A percentile compares a stretch with the other conserved stretches of the same genome.
Evolutionary conservation across 2,329 filamentous ascomycete genomes (phyloP).

Genomic region (Colletotrichum sojae): DNA sequence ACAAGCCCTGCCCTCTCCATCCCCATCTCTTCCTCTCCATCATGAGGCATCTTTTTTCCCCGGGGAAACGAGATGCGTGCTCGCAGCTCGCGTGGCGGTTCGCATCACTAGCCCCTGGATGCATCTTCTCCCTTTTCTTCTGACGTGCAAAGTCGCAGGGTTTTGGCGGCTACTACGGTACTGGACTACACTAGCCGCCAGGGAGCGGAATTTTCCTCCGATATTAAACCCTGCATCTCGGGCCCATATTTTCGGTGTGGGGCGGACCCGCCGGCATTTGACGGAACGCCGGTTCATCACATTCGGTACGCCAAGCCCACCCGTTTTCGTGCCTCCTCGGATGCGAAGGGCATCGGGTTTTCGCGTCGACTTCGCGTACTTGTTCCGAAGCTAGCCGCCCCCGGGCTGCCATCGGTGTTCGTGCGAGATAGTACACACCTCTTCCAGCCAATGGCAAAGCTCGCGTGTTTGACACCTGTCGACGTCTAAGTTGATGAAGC

Average conservation of each 20-base stretch:
- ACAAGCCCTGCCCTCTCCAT: background rate
- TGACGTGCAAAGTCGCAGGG: background rate
- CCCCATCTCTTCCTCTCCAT: background rate
- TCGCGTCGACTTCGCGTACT: no score
- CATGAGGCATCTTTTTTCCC: background rate
- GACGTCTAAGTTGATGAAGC: no score
- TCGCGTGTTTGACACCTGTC: no score
- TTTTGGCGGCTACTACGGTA: background rate
- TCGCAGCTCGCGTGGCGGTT: background rate
- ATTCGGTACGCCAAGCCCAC: background rate
- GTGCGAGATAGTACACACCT: no score
- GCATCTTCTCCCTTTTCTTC: background rate
- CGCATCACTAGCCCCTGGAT: constrained; percentile 4
- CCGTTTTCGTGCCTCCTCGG: background rate
- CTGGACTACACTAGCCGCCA: background rate
- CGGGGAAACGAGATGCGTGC: background rate
- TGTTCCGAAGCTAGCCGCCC: no score
- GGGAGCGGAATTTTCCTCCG: constrained; percentile 18
- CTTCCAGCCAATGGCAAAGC: no score
- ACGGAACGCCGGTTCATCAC: constrained; percentile 12
- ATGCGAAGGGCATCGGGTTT: background rate
- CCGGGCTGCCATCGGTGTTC: no score
- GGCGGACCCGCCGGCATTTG: constrained; percentile 15
- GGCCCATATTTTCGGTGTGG: constrained; percentile 13
- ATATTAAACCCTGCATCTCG: constrained; percentile 19